These are phyloP conservation scores for Fusarium sp. DNA, from an alignment of 2,329 filamentous ascomycete genomes.

Conservation along the genomic window DNA sequence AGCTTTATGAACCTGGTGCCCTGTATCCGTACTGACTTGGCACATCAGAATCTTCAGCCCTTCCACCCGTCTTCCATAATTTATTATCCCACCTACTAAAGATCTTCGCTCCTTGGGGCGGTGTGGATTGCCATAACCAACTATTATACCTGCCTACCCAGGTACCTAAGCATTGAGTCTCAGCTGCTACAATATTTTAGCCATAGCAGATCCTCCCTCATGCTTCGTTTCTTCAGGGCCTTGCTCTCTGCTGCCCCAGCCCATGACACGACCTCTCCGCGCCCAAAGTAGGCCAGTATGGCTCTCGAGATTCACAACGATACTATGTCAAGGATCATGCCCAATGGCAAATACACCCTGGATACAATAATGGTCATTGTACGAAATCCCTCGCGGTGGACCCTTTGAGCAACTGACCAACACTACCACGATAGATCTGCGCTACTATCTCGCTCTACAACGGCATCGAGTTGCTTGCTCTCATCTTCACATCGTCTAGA, in stretches of 20 bases:
- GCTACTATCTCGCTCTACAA: conserved; percentile 36
- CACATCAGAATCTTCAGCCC: conserved; percentile 14
- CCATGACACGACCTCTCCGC: conserved; percentile 16
- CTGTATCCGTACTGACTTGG: conserved; percentile 1
- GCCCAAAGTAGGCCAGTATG: conserved; percentile 28
- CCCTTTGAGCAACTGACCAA: conserved; percentile 1
- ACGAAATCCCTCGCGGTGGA: conserved; percentile 4
- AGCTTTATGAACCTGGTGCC: background rate
- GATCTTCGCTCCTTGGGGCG: conserved; percentile 1
- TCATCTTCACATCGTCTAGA: conserved; percentile 36
- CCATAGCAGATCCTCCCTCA: background rate
- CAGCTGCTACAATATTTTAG: background rate
- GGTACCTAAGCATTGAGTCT: background rate
- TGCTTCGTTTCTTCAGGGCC: background rate
- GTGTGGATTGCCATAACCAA: conserved; percentile 12
- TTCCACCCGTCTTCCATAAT: background rate
- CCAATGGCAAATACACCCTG: conserved; percentile 20
- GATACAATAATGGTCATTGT: conserved; percentile 40
- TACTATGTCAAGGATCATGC: conserved; percentile 7
- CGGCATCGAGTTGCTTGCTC: conserved; percentile 30
- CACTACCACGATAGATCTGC: conserved; percentile 15
- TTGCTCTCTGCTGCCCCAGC: conserved; percentile 1
- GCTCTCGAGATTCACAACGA: conserved; percentile 16
- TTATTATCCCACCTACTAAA: background rate
- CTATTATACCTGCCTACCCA: too few relatives aligned